phyloP scores from a whole-genome alignment of 495 filamentous ascomycete genomes.

The Tuber indicum region DNA sequence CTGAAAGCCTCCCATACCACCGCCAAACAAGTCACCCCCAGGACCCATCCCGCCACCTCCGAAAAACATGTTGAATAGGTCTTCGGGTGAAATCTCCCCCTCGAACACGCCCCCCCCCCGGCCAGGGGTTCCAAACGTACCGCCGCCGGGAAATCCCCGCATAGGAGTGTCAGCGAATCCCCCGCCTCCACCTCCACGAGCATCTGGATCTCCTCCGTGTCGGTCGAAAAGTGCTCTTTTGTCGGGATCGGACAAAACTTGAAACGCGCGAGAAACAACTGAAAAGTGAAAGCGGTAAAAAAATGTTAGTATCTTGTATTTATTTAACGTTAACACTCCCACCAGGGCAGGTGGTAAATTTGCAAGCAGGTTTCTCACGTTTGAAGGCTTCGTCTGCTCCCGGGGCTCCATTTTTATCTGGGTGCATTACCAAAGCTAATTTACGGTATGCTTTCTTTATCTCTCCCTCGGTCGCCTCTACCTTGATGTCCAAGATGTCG shows the following conservation, averaged over 20 bases:
- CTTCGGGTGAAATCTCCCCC: conserved; percentile 93
- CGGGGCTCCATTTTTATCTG: conserved; percentile 97
- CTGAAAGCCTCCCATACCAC: conserved; percentile 86
- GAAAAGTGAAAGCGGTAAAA: not conserved
- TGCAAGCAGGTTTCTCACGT: conserved; percentile 47
- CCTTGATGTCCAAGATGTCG: conserved; percentile 65
- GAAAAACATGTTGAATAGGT: conserved; percentile 94
- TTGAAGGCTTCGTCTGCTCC: conserved; percentile 97
- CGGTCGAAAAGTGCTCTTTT: conserved; percentile 82
- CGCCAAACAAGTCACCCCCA: conserved; percentile 57
- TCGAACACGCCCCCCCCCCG: conserved; percentile 54
- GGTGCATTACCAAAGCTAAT: conserved; percentile 79
- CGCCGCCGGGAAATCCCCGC: conserved; percentile 47
- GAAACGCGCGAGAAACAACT: conserved; percentile 92
- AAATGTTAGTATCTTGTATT: conserved; percentile 14
- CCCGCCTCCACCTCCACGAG: conserved; percentile 58
- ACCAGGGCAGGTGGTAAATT: conserved; percentile 1
- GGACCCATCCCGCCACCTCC: conserved; percentile 61
- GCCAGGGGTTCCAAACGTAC: conserved; percentile 55
- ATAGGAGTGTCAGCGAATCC: conserved; percentile 30
- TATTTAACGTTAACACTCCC: not conserved
- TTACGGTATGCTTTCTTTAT: conserved; percentile 96
- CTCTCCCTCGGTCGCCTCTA: conserved; percentile 64
- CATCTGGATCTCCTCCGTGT: conserved; percentile 87
- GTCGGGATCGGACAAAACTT: conserved; percentile 84